phyloP scores from a whole-genome alignment of 78 protist genomes.

The Salpingoeca rosetta region DNA sequence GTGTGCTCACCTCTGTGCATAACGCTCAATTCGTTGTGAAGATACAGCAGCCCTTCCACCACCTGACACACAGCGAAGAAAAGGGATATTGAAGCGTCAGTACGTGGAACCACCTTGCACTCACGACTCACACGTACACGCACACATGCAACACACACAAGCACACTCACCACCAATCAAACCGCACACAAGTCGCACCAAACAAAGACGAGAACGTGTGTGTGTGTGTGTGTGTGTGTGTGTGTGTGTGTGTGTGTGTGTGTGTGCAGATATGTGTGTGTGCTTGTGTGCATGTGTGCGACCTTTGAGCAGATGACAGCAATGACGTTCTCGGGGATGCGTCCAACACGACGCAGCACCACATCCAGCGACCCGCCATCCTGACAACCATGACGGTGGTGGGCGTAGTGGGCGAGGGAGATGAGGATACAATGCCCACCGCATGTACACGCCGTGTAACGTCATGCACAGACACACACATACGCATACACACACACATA shows the following conservation, averaged over 20 bases:
- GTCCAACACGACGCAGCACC: not conserved
- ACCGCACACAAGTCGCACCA: too few species aligned
- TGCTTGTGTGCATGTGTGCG: not conserved
- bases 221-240: not conserved
- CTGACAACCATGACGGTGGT: too few species aligned
- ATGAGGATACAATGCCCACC: too few species aligned
- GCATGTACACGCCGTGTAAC: too few species aligned
- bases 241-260: not conserved
- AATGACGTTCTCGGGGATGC: conserved; percentile 1
- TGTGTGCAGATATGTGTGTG: too few species aligned
- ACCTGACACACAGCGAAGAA: not conserved
- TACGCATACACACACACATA: too few species aligned
- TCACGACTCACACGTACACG: not conserved
- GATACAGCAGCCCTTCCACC: conserved; percentile 26
- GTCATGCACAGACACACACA: too few species aligned
- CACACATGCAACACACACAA: not conserved
- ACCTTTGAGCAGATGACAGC: not conserved
- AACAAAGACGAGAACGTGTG: too few species aligned
- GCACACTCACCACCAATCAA: too few species aligned
- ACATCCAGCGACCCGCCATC: conserved; percentile 53
- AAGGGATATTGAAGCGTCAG: not conserved
- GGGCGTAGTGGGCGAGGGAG: too few species aligned
- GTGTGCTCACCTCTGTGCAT: conserved; percentile 12
- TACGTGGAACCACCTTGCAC: not conserved
- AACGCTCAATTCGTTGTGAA: conserved; percentile 17